Base-by-base conservation (phyloP, 148 eudicot genomes). In the Silene latifolia region DNA sequence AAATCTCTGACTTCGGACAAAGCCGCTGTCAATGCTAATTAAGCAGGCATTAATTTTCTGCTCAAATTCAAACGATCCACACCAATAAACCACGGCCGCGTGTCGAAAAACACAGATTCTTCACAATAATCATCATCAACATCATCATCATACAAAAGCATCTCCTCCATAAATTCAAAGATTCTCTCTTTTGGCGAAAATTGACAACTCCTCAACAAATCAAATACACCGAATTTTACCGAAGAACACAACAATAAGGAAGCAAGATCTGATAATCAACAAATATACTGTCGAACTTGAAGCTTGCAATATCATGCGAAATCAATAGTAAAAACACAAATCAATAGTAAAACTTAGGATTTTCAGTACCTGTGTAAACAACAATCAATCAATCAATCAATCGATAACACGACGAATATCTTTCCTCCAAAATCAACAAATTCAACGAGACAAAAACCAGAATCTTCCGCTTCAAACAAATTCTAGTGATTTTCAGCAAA, bases 301-400 rank as follows among this genome's bases (percentile, higher is more conserved):
- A 39, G 44, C 44, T 39, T 39, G 44, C 44, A 39, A 39, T 39
- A 39, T 39, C 44, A 39, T 39, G 44, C 18, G 56, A 51, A 51
- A 51, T 51, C 56, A 51, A 51, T 13, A 51, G 56, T 51, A 51
- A 51, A 51, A 51, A 51, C 56, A 51, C 17, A 51, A 51, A 14
- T 4, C 32, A 4, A 44, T 19, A 62, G 62, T 42, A 74, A 74
- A 47, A 20, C 69, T 63, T 74, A 63, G 76, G 76, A 69, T 63
- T 48, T 74, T 74, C 76, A 74, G 67, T 74, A 74, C 76, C 76
- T 74, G 69, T 48, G 44, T 8, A 35, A 9, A 7, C n/a, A 65
- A 51, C 56, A 51, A 51, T 51, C 56, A 15, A 51, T 15, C 17
- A 51, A 14, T 51, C 54, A 51, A 32, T 48, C 53, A 48, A 48